phyloP scores from a whole-genome alignment of 2,329 filamentous ascomycete species.

The Stemphylium lycopersici region DNA sequence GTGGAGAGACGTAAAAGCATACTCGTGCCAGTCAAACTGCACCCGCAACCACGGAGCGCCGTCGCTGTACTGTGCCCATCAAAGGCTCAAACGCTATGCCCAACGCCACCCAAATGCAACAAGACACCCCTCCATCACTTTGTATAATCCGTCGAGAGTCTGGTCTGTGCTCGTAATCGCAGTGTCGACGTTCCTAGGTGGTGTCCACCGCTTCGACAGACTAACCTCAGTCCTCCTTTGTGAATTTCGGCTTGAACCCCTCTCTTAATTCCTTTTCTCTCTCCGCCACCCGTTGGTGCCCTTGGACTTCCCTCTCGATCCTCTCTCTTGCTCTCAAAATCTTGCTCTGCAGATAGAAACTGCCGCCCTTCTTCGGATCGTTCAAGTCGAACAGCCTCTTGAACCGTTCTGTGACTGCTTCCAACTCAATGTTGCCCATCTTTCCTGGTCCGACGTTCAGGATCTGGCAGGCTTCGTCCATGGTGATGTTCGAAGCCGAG shows the following conservation, averaged over 20 bases:
- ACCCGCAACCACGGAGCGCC: constrained; percentile 10
- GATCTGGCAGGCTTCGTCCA: constrained; percentile 97
- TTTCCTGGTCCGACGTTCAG: constrained; percentile 91
- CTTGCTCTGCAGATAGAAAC: constrained; percentile 98
- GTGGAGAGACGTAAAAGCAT: constrained; percentile 24
- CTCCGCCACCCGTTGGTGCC: constrained; percentile 71
- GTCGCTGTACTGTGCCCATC: constrained; percentile 9
- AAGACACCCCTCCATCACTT: background rate
- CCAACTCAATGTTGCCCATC: constrained; percentile 76
- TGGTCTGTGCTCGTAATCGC: background rate
- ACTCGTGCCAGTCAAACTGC: constrained; percentile 3
- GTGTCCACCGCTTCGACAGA: background rate
- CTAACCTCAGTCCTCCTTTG: constrained; percentile 69
- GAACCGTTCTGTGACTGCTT: constrained; percentile 83
- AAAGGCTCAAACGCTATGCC: constrained; percentile 29
- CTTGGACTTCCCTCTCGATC: constrained; percentile 83
- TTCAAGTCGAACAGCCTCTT: constrained; percentile 95
- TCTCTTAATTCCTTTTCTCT: constrained; percentile 79
- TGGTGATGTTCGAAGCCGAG: constrained; percentile 75
- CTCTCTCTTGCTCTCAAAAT: constrained; percentile 88
- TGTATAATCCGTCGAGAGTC: background rate
- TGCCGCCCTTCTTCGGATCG: constrained; percentile 92
- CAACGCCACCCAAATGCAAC: constrained; percentile 33
- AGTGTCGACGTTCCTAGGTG: background rate
- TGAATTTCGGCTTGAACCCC: constrained; percentile 94